Evolutionary conservation across 2,329 filamentous ascomycete genomes (phyloP).

Genomic region (Aspergillus hiratsukae): DNA sequence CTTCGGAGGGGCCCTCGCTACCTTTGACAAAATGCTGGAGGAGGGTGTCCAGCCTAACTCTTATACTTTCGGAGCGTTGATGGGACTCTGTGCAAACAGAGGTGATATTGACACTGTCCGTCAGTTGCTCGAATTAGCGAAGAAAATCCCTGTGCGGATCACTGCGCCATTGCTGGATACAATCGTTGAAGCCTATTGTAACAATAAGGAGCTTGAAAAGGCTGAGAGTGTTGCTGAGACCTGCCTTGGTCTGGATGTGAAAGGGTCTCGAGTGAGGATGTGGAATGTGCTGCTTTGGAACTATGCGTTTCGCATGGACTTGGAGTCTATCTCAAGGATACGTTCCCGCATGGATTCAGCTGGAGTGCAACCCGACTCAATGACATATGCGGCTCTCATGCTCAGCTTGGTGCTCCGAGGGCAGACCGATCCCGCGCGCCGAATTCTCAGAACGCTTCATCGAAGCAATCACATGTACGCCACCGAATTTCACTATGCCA

Average conservation of each 20-base stretch:
- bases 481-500: conserved; percentile 43
- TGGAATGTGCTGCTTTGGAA: conserved; percentile 76
- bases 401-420: conserved; percentile 50
- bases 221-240: conserved; percentile 58
- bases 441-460: conserved; percentile 44
- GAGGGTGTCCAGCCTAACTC: conserved; percentile 51
- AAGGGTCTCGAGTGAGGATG: conserved; percentile 56
- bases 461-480: conserved; percentile 34
- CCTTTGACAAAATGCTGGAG: conserved; percentile 59
- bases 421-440: conserved; percentile 53
- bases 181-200: conserved; percentile 65
- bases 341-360: conserved; percentile 53
- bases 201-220: conserved; percentile 50
- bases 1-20: conserved; percentile 59
- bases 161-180: conserved; percentile 57
- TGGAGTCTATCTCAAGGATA: conserved; percentile 50
- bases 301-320: conserved; percentile 60
- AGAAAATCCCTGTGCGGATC: conserved; percentile 48
- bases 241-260: conserved; percentile 48
- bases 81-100: conserved; percentile 64
- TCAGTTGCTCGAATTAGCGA: conserved; percentile 61
- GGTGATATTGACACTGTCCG: conserved; percentile 70
- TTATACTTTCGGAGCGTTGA: conserved; percentile 66
- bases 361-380: conserved; percentile 49
- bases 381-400: conserved; percentile 61